Base-by-base conservation (phyloP, 2,329 filamentous ascomycete species). In the Aspergillus brasiliensis region DNA sequence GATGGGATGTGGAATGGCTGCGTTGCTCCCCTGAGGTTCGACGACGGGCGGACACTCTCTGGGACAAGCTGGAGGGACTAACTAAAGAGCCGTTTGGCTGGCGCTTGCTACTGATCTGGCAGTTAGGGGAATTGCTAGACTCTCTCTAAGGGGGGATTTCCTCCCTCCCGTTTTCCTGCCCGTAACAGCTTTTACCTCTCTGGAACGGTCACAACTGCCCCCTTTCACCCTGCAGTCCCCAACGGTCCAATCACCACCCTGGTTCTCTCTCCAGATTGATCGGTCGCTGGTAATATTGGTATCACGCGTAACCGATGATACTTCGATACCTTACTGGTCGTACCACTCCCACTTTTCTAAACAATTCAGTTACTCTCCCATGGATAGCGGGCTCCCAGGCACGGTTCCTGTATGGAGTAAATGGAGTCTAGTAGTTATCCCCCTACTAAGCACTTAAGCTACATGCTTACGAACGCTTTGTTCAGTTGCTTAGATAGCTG, bases 211-310 rank as follows among this genome's bases (percentile, higher is more conserved):
- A 28, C 37, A 7, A 13, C 51, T 21, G 19, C 67, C 69, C 69
- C 67, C 64, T 71, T 72, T 67, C 64, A 62, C 62, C 67, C 57
- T 60, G 34, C 54, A 62, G 28, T 52, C 38, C 62, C 52, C 8
- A 5, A 11, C 13, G 8, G 40, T 46, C 69, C 68, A 71, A 71
- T 69, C 69, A 73, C 65, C 57, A 56, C 51, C 58, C 55, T 51
- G 51, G 19, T 59, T 52, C 7, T 40, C 64, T 63, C 66, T 65
- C 67, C 65, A 66, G 66, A 63, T 38, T 55, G 40, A 44, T 46
- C 52, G 19, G 15, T 31, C 17, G 11, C 31, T 42, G 51, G 52
- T 55, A 46, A 46, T 46, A 23, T 34, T 46, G 52, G 52, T 55
- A 46, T 38, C n/a, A 21, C 38, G 5, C 23, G 51, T 25, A 17